Evolutionary conservation across 75 land plant genomes (phyloP).

Genomic region (Pinus taeda): DNA sequence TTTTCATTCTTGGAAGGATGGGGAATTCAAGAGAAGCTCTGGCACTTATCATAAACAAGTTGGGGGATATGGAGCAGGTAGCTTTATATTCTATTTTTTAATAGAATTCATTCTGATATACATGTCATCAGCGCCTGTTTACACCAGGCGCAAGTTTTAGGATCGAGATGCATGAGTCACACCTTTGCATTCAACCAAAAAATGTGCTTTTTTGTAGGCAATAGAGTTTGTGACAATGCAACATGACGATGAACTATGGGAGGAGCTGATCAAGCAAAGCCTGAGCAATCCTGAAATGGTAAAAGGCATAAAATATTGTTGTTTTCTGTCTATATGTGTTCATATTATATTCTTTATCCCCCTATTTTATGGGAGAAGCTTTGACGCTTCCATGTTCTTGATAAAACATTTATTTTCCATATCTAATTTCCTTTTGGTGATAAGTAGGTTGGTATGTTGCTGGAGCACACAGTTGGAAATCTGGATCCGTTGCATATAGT

Average conservation of each 20-base stretch:
- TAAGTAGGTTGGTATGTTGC: conserved; percentile 76
- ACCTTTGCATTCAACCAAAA: not conserved
- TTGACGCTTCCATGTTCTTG: not conserved
- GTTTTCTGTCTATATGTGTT: not conserved
- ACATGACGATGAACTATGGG: conserved; percentile 96
- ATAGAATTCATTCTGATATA: conserved; percentile 20
- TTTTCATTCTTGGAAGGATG: conserved; percentile 94
- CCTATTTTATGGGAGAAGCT: not conserved
- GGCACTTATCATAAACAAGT: conserved; percentile 77
- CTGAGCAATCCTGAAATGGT: conserved; percentile 96
- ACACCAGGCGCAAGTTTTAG: not conserved
- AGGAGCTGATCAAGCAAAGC: conserved; percentile 90
- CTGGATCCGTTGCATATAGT: conserved; percentile 97
- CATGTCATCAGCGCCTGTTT: not conserved
- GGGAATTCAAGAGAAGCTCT: conserved; percentile 89
- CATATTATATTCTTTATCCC: not conserved
- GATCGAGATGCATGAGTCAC: not conserved
- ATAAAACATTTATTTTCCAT: not conserved
- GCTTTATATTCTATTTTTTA: conserved; percentile 18
- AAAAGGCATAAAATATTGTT: conserved; percentile 1
- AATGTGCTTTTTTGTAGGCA: conserved; percentile 51
- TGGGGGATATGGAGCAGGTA: conserved; percentile 94
- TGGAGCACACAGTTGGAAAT: conserved; percentile 98
- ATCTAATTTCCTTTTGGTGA: not conserved
- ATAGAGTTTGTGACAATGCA: conserved; percentile 90